A percentile compares a stretch with the other conserved stretches of the same genome.
Conservation (phyloP, 1,284 basidiomycete genomes). For the Anthracocystis setariae region DNA sequence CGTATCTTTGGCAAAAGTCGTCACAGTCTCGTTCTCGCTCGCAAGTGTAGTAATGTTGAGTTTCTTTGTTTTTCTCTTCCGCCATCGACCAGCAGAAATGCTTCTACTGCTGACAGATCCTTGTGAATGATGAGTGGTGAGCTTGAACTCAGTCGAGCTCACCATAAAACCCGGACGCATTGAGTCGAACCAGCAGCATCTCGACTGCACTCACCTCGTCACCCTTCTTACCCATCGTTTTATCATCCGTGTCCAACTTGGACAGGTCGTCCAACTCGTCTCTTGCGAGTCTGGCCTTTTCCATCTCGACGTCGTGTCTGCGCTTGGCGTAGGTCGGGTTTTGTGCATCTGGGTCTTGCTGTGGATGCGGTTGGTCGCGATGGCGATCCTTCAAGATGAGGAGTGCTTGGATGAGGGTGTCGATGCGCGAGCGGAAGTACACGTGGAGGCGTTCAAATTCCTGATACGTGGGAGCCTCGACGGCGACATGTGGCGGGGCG, state of each 20-base stretch:
- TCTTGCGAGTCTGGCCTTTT: constrained; percentile 19
- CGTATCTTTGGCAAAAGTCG: no score
- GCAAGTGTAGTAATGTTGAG: background rate
- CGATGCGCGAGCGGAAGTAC: constrained; percentile 21
- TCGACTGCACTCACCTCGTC: constrained; percentile 19
- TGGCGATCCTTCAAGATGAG: constrained; percentile 28
- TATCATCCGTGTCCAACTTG: constrained; percentile 20
- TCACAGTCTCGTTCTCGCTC: background rate
- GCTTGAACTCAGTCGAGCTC: constrained; percentile 16
- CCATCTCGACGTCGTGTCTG: constrained; percentile 32
- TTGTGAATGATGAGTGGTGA: no score
- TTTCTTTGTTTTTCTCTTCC: background rate
- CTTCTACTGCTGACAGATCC: no score
- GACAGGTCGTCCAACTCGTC: constrained; percentile 39
- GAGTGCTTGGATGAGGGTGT: constrained; percentile 32
- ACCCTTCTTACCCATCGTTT: background rate
- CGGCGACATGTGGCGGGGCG: constrained; percentile 1
- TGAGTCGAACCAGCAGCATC: constrained; percentile 25
- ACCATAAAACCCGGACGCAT: constrained; percentile 37
- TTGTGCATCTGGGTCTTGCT: no score
- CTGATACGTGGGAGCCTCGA: constrained; percentile 20
- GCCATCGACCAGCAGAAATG: no score
- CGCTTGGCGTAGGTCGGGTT: no score
- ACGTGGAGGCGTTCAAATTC: constrained; percentile 22
- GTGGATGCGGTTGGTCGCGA: background rate